Evolutionary conservation across 176 grass and related monocot genomes (phyloP), one percentile per base, ranked within the genome.

Genomic region (Bromus sterilis): DNA sequence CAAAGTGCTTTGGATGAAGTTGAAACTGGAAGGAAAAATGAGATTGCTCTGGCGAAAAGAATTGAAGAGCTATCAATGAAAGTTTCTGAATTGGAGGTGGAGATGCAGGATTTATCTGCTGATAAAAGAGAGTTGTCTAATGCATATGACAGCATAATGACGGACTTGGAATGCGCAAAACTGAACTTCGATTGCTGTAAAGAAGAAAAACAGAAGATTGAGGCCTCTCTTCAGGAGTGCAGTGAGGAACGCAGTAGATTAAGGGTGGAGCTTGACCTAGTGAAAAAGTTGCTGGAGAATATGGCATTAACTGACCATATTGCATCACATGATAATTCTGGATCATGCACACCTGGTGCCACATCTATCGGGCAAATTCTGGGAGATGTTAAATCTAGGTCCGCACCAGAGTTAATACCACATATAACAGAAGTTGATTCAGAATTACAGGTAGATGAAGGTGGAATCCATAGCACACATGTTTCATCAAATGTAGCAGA

Each of bases 1-100:
- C 93, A 99, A 91, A 93, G 80, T 84, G 82, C 96, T 84, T 83
- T 95, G 79, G 91, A 99, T 85, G 96, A 99, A 61, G 89, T 95
- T 80, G 93, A 95, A 85, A 93, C 66, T 67, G 84, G 86, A 56
- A 95, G 85, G 82, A 99, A 99, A 87, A 95, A 84, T 69, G 96
- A 99, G 85, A 89, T 91, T 86, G 85, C 85, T 78, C 90, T 99
- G 57, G 89, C 86, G 66, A 99, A 99, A 83, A 93, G 83, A 74
- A 90, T 99, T 64, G 93, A 99, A 82, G 96, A 95, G 80, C 74
- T 99, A 28, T 99, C 89, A 14, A 93, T 91, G 70, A 91, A 85
- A 86, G 74, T 93, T 44, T 93, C 91, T 77, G 89, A 99, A 83
- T 57, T 93, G 77, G 93, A 95, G 76, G 70, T 67, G 33, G 87